phyloP scores from a whole-genome alignment of 345 rosid genomes.

The Rubroshorea leprosula region DNA sequence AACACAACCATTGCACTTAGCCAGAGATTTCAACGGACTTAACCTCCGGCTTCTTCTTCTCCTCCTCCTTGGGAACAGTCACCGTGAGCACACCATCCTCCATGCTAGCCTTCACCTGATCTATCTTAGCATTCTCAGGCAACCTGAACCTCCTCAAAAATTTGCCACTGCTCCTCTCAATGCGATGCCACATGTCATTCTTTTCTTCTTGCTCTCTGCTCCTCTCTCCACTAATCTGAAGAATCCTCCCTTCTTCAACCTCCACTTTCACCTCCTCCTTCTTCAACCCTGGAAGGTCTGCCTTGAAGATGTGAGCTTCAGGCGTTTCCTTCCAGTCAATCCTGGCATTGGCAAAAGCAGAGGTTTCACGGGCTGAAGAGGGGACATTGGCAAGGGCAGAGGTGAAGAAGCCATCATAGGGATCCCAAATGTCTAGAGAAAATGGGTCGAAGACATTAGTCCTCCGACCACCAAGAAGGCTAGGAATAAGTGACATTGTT shows the following conservation, averaged over 20 bases:
- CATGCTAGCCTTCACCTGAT: not conserved
- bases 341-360: constrained; percentile 26
- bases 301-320: no score
- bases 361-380: constrained; percentile 20
- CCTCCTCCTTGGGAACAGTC: not conserved
- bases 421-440: constrained; percentile 28
- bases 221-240: not conserved
- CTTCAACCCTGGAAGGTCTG: no score
- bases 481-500: constrained; percentile 18
- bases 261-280: no score
- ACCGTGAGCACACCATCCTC: not conserved
- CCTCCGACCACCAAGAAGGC: constrained; percentile 16
- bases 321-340: no score
- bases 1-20: no score
- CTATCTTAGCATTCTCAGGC: not conserved
- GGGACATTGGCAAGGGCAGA: constrained; percentile 12
- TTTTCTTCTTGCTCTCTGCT: not conserved
- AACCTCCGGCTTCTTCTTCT: not conserved
- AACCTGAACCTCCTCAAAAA: not conserved
- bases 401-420: constrained; percentile 15
- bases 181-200: no score
- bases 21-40: not conserved
- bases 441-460: constrained; percentile 23
- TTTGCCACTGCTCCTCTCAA: not conserved
- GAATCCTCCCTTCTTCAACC: no score